Base-by-base conservation (phyloP, 1,284 basidiomycete species). In the Ganoderma lucidum region DNA sequence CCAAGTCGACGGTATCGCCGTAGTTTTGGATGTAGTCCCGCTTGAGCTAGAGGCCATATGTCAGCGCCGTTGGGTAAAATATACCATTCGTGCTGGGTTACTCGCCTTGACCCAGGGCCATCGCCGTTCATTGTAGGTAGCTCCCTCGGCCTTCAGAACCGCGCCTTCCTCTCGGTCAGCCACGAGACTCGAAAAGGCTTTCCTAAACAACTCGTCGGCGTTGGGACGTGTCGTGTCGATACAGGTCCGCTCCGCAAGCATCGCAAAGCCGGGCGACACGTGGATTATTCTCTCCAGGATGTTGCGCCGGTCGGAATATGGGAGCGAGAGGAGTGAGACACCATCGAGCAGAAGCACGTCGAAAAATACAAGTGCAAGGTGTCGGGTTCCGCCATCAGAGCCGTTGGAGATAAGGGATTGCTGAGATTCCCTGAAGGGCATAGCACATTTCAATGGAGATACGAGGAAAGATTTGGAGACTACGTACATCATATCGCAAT, bases 21-120 rank as follows among this genome's bases (percentile, higher is more conserved):
- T 92, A 85, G 1, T 91, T 91, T 0, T 89, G 88, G 48, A 97
- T 94, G 74, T 96, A 96, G 77, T 97, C 96, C 77, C 86, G 88
- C 83, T 93, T 92, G 63, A 83, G 64, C 82, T 84, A 66, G 48
- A 28, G 6, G 32, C 35, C n/a, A 23, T 6, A 2, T 39, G 14
- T 41, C 35, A 61, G 28, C 6, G 6, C 14, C 5, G 39, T 23
- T 5, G 8, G 19, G n/a, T 8, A 17, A 28, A n/a, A 1, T 23
- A 37, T 14, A 14, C n/a, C 23, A 6, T 1, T 19, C 6, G 1
- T 15, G 10, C n/a, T 23, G 19, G 68, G 67, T 48, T 78, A 70
- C 85, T 82, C 60, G 96, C 86, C 83, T 96, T 96, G 59, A 95
- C 89, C 94, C 94, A 96, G 23, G 88, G 90, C 63, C 83, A 79